These are phyloP conservation scores for Neopestalotiopsis sp. DNA, from an alignment of 2,329 filamentous ascomycete species.

Conservation along the genomic window DNA sequence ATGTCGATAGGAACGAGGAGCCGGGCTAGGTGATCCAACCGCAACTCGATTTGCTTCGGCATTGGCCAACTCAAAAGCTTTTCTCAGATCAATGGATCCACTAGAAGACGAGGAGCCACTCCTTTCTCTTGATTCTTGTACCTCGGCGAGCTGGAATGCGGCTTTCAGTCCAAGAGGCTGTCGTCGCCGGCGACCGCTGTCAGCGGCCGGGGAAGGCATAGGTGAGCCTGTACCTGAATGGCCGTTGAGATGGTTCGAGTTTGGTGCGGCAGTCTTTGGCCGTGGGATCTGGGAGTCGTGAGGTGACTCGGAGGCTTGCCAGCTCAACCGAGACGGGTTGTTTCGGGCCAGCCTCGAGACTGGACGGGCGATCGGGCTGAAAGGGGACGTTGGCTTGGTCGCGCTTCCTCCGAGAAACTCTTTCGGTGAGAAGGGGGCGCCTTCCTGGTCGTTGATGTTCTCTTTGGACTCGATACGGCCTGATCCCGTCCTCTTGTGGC, in stretches of 20 bases:
- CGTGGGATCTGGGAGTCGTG: conserved; percentile 14
- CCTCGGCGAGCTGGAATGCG: conserved; percentile 19
- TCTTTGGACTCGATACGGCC: conserved; percentile 16
- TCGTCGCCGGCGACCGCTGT: neutral
- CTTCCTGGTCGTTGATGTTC: neutral
- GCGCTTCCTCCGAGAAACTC: neutral
- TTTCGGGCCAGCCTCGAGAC: neutral
- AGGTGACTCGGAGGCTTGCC: conserved; percentile 6
- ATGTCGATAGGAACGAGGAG: conserved; percentile 30
- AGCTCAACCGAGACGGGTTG: neutral
- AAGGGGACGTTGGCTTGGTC: neutral
- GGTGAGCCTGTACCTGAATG: neutral
- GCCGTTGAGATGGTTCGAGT: neutral
- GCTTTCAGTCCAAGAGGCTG: conserved; percentile 17
- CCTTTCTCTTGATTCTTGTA: conserved; percentile 14
- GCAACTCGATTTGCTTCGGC: conserved; percentile 12
- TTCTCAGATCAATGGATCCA: conserved; percentile 8
- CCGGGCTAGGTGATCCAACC: conserved; percentile 20
- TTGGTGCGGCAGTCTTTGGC: conserved; percentile 12
- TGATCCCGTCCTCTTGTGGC: conserved; percentile 15
- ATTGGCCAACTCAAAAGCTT: conserved; percentile 18
- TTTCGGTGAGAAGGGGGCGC: neutral
- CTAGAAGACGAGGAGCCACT: conserved; percentile 7
- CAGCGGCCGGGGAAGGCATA: conserved; percentile 2
- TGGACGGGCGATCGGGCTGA: conserved; percentile 4